Evolutionary conservation across 2,329 filamentous ascomycete genomes (phyloP).

Genomic region (Ascochyta koolunga): DNA sequence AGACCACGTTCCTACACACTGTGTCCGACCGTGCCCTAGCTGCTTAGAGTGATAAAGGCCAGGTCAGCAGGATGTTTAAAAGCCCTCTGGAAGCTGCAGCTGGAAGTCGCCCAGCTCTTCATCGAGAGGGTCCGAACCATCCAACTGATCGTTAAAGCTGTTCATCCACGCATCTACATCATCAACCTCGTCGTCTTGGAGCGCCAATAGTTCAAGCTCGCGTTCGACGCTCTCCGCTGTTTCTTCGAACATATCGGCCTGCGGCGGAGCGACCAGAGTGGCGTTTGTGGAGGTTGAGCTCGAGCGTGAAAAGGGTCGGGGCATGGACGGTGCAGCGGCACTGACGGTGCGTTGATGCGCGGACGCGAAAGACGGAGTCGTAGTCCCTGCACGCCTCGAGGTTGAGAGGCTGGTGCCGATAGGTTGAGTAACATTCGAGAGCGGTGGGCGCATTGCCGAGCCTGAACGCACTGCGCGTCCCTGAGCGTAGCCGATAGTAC

Average conservation of each 20-base stretch:
- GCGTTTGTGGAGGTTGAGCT: constrained; percentile 41
- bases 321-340: constrained; percentile 19
- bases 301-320: constrained; percentile 39
- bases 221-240: constrained; percentile 45
- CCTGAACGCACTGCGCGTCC: constrained; percentile 65
- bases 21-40: neutral
- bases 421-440: constrained; percentile 45
- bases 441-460: constrained; percentile 41
- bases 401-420: constrained; percentile 30
- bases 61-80: constrained; percentile 20
- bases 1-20: neutral
- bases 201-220: constrained; percentile 38
- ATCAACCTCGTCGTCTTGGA: constrained; percentile 34
- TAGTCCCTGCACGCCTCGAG: constrained; percentile 13
- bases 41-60: neutral
- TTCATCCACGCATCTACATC: constrained; percentile 41
- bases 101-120: constrained; percentile 42
- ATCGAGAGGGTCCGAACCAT: constrained; percentile 31
- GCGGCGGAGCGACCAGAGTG: constrained; percentile 32
- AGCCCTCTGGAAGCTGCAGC: constrained; percentile 38
- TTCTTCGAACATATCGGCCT: constrained; percentile 24
- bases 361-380: constrained; percentile 25
- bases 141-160: constrained; percentile 36
- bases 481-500: constrained; percentile 83
- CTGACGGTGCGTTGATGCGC: constrained; percentile 25